A percentile compares a stretch with the other conserved stretches of the same genome.
Evolutionary conservation across 352 stramenopile species (phyloP).

Genomic region (Pythium oligandrum): DNA sequence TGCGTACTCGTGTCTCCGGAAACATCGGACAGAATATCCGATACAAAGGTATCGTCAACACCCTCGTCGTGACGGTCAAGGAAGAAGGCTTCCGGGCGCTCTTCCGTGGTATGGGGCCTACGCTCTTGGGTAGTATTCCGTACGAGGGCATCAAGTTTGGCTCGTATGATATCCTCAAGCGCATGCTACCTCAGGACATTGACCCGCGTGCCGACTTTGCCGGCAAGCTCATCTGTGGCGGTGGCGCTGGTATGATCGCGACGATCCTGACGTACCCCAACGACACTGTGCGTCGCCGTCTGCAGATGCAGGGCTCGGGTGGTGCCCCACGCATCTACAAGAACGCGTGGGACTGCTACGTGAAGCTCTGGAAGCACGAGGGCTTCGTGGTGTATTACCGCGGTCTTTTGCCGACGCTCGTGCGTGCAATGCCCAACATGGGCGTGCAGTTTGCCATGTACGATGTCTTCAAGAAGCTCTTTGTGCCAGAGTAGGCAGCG

Average conservation of each 20-base stretch:
- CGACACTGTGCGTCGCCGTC: conserved; percentile 76
- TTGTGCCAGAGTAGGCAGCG: conserved; percentile 7
- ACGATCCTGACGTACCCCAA: conserved; percentile 88
- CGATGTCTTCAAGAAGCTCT: conserved; percentile 56
- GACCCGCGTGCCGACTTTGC: conserved; percentile 53
- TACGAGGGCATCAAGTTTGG: conserved; percentile 85
- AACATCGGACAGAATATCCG: conserved; percentile 58
- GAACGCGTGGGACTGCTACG: conserved; percentile 75
- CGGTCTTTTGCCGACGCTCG: conserved; percentile 69
- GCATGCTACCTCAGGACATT: conserved; percentile 44
- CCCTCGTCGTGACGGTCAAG: conserved; percentile 57
- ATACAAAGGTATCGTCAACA: conserved; percentile 71
- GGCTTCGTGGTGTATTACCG: conserved; percentile 71
- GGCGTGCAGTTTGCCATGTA: conserved; percentile 86
- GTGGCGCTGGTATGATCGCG: conserved; percentile 73
- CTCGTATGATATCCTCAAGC: conserved; percentile 66
- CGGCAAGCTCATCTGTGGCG: conserved; percentile 72
- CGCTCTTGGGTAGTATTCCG: conserved; percentile 59
- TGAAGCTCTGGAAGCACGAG: conserved; percentile 55
- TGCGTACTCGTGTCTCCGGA: conserved; percentile 75
- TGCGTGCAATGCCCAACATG: conserved; percentile 84
- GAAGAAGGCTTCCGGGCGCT: conserved; percentile 63
- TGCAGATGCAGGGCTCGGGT: conserved; percentile 85
- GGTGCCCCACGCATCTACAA: conserved; percentile 54
- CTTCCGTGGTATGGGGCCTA: conserved; percentile 70